Evolutionary conservation across 1,284 basidiomycete genomes (phyloP).

Genomic region (Cutaneotrichosporon sp.): DNA sequence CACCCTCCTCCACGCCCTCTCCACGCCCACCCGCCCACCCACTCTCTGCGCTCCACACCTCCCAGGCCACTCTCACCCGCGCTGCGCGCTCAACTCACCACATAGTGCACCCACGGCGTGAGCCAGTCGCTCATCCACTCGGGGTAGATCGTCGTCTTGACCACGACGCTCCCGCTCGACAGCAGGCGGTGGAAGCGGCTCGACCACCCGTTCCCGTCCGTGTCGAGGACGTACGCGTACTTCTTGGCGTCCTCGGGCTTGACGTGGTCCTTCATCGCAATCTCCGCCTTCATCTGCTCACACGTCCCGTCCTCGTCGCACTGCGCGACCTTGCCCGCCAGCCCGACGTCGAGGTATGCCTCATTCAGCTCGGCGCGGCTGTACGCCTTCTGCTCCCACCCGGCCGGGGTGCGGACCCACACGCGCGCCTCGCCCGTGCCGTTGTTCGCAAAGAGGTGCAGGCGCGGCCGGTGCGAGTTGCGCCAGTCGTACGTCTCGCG

Average conservation of each 20-base stretch:
- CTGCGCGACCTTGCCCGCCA: constrained; percentile 36
- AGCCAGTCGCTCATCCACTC: constrained; percentile 56
- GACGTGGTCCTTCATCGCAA: constrained; percentile 38
- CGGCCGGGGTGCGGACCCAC: constrained; percentile 43
- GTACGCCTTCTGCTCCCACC: constrained; percentile 41
- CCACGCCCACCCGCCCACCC: no score
- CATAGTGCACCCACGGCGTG: constrained; percentile 56
- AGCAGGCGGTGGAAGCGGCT: constrained; percentile 52
- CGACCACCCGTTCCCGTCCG: constrained; percentile 52
- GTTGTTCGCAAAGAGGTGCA: constrained; percentile 44
- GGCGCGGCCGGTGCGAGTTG: constrained; percentile 48
- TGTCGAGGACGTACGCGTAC: constrained; percentile 18
- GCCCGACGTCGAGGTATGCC: constrained; percentile 52
- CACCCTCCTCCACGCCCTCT: no score
- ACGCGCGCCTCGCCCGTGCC: constrained; percentile 39
- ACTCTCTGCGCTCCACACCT: no score
- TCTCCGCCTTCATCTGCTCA: constrained; percentile 43
- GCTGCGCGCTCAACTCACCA: constrained; percentile 20
- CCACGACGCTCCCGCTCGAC: constrained; percentile 52
- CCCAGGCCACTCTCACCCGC: constrained; percentile 30
- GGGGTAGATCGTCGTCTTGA: constrained; percentile 56
- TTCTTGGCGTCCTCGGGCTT: constrained; percentile 38
- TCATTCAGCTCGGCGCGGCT: constrained; percentile 43
- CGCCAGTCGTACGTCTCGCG: constrained; percentile 45
- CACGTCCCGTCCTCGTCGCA: constrained; percentile 48